Evolutionary conservation across 495 filamentous ascomycete species (phyloP).

Genomic region (Umbilicaria muhlenbergii): DNA sequence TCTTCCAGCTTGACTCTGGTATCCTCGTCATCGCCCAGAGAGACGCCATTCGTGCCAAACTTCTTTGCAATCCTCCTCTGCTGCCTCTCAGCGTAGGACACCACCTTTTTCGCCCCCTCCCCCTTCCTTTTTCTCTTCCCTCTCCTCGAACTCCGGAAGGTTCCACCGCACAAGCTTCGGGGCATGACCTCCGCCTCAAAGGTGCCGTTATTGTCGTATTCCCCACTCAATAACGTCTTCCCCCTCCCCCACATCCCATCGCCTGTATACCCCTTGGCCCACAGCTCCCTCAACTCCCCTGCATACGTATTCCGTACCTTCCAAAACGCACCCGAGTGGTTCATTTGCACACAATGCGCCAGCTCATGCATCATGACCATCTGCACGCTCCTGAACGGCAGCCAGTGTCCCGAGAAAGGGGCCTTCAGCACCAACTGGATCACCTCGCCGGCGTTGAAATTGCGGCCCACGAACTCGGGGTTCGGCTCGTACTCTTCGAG

Average conservation of each 20-base stretch:
- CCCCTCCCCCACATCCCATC: slow-evolving; percentile 68
- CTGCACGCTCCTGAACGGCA: slow-evolving; percentile 60
- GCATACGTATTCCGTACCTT: slow-evolving; percentile 51
- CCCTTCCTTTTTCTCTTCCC: slow-evolving; percentile 12
- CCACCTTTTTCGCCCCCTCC: slow-evolving; percentile 5
- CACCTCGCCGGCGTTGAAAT: slow-evolving; percentile 75
- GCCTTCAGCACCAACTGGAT: slow-evolving; percentile 64
- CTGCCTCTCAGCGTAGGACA: slow-evolving; percentile 12
- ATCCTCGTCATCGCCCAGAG: slow-evolving; percentile 50
- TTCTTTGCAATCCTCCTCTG: slow-evolving; percentile 48
- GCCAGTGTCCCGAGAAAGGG: slow-evolving; percentile 37
- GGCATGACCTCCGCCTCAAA: slow-evolving; percentile 31
- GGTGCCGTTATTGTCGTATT: slow-evolving; percentile 35
- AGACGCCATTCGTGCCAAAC: slow-evolving; percentile 51
- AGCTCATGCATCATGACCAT: slow-evolving; percentile 77
- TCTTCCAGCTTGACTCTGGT: slow-evolving; percentile 47
- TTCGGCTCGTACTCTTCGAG: slow-evolving; percentile 68
- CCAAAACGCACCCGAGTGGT: slow-evolving; percentile 62
- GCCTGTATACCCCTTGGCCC: slow-evolving; percentile 50
- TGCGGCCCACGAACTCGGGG: slow-evolving; percentile 57
- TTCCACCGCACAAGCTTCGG: slow-evolving; percentile 11
- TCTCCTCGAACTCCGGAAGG: slow-evolving; percentile 10
- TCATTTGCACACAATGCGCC: slow-evolving; percentile 75
- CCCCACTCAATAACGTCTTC: slow-evolving; percentile 37
- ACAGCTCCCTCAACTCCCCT: slow-evolving; percentile 44